These are phyloP conservation scores for Teratosphaeria viscida DNA, from an alignment of 2,329 filamentous ascomycete genomes.

Conservation along the genomic window DNA sequence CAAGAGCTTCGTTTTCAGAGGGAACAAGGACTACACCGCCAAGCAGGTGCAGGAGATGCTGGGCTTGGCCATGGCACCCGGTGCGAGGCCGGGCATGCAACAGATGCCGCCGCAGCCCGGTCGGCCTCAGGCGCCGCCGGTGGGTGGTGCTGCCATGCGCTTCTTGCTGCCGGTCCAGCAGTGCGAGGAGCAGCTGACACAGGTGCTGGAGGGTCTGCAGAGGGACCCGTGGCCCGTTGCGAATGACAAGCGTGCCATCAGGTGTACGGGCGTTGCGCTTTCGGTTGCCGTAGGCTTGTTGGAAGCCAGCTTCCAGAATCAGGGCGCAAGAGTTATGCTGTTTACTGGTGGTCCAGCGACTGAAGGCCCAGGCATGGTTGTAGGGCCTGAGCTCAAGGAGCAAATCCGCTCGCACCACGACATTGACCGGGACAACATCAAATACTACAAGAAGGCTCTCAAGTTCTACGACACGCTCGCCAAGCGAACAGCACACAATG, in stretches of 20 bases:
- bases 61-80: conserved; percentile 53
- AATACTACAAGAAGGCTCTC: conserved; percentile 98
- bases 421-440: conserved; percentile 97
- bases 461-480: conserved; percentile 97
- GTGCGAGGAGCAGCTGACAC: conserved; percentile 94
- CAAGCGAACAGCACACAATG: conserved; percentile 90
- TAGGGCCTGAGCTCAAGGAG: conserved; percentile 88
- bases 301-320: conserved; percentile 91
- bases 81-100: conserved; percentile 60
- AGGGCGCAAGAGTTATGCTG: conserved; percentile 90
- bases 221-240: conserved; percentile 97
- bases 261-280: conserved; percentile 92
- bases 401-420: conserved; percentile 97
- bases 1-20: conserved; percentile 96
- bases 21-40: conserved; percentile 93
- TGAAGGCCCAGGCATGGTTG: conserved; percentile 92
- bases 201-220: conserved; percentile 87
- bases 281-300: conserved; percentile 88
- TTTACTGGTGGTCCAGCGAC: conserved; percentile 92
- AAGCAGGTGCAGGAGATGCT: conserved; percentile 99
- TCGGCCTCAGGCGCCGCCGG: conserved; percentile 52
- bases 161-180: conserved; percentile 92
- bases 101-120: conserved; percentile 56
- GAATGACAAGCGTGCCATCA: conserved; percentile 78
- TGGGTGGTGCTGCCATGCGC: conserved; percentile 71